Percentiles rank a stretch among this genome's conserved stretches.
Conservation (phyloP, 352 stramenopile genomes). For the Halophytophthora batemanensis region DNA sequence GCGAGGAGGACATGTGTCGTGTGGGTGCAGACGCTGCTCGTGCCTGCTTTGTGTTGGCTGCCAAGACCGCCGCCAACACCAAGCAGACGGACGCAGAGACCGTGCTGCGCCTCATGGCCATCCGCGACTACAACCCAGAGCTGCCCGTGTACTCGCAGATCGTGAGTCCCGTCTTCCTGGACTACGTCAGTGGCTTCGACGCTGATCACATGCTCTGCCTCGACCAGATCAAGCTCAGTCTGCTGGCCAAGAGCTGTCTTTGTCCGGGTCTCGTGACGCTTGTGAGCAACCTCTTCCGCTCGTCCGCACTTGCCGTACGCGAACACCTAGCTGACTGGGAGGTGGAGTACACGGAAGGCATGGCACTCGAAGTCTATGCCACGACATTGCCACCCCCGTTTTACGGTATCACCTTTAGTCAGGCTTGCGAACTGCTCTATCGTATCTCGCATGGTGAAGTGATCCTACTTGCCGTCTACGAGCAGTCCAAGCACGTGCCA, state of each 20-base stretch:
- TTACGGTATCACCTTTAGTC: conserved; percentile 47
- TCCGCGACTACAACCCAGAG: conserved; percentile 58
- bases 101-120: conserved; percentile 51
- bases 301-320: conserved; percentile 26
- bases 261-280: conserved; percentile 57
- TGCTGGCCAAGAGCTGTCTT: conserved; percentile 63
- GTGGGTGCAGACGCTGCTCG: conserved; percentile 48
- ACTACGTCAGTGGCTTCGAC: conserved; percentile 58
- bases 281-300: conserved; percentile 62
- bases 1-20: conserved; percentile 60
- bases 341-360: conserved; percentile 50
- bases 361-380: conserved; percentile 59
- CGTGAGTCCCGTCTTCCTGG: conserved; percentile 43
- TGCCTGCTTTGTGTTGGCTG: conserved; percentile 54
- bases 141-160: conserved; percentile 65
- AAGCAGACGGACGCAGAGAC: conserved; percentile 50
- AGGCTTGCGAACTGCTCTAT: conserved; percentile 52
- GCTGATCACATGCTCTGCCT: conserved; percentile 56
- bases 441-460: conserved; percentile 56
- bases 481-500: conserved; percentile 7
- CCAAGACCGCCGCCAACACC: conserved; percentile 38
- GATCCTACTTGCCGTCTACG: conserved; percentile 50
- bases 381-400: conserved; percentile 41
- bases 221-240: conserved; percentile 60
- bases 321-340: conserved; percentile 32